A percentile compares a stretch with the other conserved stretches of the same genome.
These are phyloP conservation scores for Mayamaea pseudoterrestris DNA, from an alignment of 108 stramenopile genomes.

Conservation along the genomic window DNA sequence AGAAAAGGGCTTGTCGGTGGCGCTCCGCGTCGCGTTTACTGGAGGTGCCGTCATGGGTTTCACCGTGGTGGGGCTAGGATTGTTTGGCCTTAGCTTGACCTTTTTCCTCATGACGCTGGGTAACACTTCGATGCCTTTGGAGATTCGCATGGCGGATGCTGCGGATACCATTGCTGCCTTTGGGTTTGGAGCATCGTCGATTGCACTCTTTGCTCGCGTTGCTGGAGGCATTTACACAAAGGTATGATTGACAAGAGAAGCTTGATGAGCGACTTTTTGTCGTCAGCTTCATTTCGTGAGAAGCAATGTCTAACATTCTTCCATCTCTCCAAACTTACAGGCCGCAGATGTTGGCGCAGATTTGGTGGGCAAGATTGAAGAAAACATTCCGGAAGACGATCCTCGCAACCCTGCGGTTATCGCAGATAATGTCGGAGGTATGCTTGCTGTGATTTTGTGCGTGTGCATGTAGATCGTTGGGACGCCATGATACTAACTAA, in stretches of 20 bases:
- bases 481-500: too few relatives aligned
- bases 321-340: too few relatives aligned
- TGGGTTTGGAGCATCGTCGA: slow-evolving; percentile 91
- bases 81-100: slow-evolving; percentile 49
- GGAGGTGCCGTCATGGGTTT: slow-evolving; percentile 61
- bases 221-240: slow-evolving; percentile 98
- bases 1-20: slow-evolving; percentile 57
- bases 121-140: slow-evolving; percentile 12
- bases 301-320: too few relatives aligned
- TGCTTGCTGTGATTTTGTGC: too few relatives aligned
- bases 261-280: too few relatives aligned
- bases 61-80: slow-evolving; percentile 32
- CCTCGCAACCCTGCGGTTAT: slow-evolving; percentile 96
- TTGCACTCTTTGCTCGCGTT: slow-evolving; percentile 95
- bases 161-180: slow-evolving; percentile 73
- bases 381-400: slow-evolving; percentile 95
- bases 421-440: slow-evolving; percentile 96
- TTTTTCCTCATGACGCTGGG: slow-evolving; percentile 43
- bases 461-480: too few relatives aligned
- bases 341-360: slow-evolving; percentile 97
- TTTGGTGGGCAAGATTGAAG: slow-evolving; percentile 93
- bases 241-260: too few relatives aligned
- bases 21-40: slow-evolving; percentile 82
- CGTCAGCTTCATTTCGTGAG: too few relatives aligned
- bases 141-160: slow-evolving; percentile 15